Evolutionary conservation across 805 yeast genomes (phyloP).

Genomic region (Candida lessepsii): DNA sequence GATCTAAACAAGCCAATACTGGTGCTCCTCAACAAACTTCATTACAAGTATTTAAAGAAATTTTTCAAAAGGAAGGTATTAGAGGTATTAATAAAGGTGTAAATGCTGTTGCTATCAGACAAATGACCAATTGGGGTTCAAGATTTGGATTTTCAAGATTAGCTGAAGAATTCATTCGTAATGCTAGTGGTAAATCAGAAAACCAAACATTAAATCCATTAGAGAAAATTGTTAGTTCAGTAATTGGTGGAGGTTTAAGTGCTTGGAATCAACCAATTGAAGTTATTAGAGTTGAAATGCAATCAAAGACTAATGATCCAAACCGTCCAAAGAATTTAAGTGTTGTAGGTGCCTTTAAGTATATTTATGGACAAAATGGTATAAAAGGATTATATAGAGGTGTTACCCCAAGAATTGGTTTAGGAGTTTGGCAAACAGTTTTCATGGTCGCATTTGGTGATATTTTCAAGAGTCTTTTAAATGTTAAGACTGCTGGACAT

Average conservation of each 20-base stretch:
- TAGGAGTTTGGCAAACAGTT: slow-evolving; percentile 97
- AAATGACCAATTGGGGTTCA: slow-evolving; percentile 99
- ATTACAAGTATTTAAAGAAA: slow-evolving; percentile 82
- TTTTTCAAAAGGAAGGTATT: slow-evolving; percentile 82
- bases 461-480: slow-evolving; percentile 49
- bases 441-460: slow-evolving; percentile 99
- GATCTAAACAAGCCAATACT: slow-evolving; percentile 67
- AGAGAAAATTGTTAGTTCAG: slow-evolving; percentile 83
- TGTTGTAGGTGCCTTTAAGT: slow-evolving; percentile 72
- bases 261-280: slow-evolving; percentile 99
- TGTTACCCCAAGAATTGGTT: slow-evolving; percentile 93
- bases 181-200: slow-evolving; percentile 53
- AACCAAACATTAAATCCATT: slow-evolving; percentile 62
- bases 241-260: slow-evolving; percentile 93
- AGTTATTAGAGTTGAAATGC: slow-evolving; percentile 98
- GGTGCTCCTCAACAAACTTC: slow-evolving; percentile 71
- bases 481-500: slow-evolving; percentile 41
- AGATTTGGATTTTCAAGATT: slow-evolving; percentile 90
- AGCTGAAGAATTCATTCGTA: slow-evolving; percentile 82
- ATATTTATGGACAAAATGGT: slow-evolving; percentile 82
- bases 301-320: slow-evolving; percentile 89
- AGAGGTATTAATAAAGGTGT: slow-evolving; percentile 97
- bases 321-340: slow-evolving; percentile 90
- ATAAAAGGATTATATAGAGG: slow-evolving; percentile 91
- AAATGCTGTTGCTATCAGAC: slow-evolving; percentile 98